phyloP scores from a whole-genome alignment of 768 basidiomycete genomes.

The Tricholoma sp. region DNA sequence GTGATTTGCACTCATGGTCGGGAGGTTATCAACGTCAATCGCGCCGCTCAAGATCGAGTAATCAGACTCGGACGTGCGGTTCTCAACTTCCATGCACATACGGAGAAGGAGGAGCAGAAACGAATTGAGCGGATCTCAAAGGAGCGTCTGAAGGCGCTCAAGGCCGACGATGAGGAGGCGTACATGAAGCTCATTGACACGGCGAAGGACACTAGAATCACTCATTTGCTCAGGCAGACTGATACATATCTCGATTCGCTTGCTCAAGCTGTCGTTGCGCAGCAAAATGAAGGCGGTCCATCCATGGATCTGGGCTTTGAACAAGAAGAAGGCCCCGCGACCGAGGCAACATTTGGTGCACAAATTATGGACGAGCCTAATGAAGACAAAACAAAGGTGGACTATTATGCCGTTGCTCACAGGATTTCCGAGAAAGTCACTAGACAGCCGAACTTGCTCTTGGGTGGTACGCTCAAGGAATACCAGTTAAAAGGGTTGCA shows the following conservation, averaged over 20 bases:
- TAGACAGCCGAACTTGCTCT: constrained; percentile 65
- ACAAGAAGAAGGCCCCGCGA: constrained; percentile 66
- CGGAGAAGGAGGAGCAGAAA: constrained; percentile 98
- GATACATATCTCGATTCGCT: constrained; percentile 93
- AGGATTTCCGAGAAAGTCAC: constrained; percentile 82
- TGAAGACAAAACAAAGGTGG: constrained; percentile 69
- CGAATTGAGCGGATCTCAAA: constrained; percentile 93
- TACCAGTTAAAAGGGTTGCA: constrained; percentile 94
- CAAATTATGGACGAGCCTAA: constrained; percentile 60
- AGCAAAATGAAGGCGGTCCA: constrained; percentile 70
- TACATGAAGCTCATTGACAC: constrained; percentile 99
- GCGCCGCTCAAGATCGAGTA: constrained; percentile 58
- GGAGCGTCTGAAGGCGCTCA: constrained; percentile 96
- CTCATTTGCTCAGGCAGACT: constrained; percentile 91
- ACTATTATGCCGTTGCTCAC: constrained; percentile 97
- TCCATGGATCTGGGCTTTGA: constrained; percentile 43
- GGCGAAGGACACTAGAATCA: constrained; percentile 98
- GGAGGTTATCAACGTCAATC: constrained; percentile 63
- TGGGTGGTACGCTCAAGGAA: constrained; percentile 89
- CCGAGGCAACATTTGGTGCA: constrained; percentile 90
- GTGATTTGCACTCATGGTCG: constrained; percentile 83
- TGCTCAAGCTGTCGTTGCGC: constrained; percentile 87
- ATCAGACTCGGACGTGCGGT: constrained; percentile 77
- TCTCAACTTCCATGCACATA: constrained; percentile 76
- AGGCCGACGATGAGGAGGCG: constrained; percentile 98